Evolutionary conservation across 2,329 filamentous ascomycete genomes (phyloP).

Genomic region (Aureobasidium lini): DNA sequence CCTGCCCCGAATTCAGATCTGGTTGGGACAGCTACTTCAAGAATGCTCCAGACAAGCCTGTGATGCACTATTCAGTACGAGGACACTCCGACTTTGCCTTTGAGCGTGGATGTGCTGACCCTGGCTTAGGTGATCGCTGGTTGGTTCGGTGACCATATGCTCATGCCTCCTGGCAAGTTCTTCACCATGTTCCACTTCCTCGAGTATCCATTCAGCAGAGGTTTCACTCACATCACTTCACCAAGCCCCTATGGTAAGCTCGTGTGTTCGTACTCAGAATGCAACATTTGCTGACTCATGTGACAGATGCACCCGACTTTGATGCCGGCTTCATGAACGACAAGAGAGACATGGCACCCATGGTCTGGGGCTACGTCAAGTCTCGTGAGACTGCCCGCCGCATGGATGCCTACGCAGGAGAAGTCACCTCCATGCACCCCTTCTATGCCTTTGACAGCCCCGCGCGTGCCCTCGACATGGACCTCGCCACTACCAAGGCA

Average conservation of each 20-base stretch:
- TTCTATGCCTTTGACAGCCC: slow-evolving; percentile 64
- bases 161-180: slow-evolving; percentile 68
- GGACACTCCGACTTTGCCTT: too few relatives aligned
- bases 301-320: slow-evolving; percentile 14
- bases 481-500: slow-evolving; percentile 65
- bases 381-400: slow-evolving; percentile 70
- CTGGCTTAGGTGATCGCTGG: slow-evolving; percentile 26
- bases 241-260: slow-evolving; percentile 56
- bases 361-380: slow-evolving; percentile 60
- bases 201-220: slow-evolving; percentile 69
- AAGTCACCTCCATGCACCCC: slow-evolving; percentile 60
- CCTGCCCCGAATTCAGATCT: slow-evolving; percentile 63
- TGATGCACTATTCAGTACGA: slow-evolving; percentile 67
- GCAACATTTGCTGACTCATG: background rate
- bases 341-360: slow-evolving; percentile 74
- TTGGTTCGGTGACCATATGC: slow-evolving; percentile 40
- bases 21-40: slow-evolving; percentile 80
- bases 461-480: slow-evolving; percentile 64
- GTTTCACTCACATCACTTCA: slow-evolving; percentile 62
- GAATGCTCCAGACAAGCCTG: slow-evolving; percentile 76
- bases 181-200: slow-evolving; percentile 81
- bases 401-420: slow-evolving; percentile 71
- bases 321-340: slow-evolving; percentile 74
- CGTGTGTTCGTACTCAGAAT: too few relatives aligned
- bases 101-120: too few relatives aligned